Evolutionary conservation across 1,139 yeast species (phyloP), one percentile per base, ranked within the genome.

Genomic region (Diutina scorzettiae): DNA sequence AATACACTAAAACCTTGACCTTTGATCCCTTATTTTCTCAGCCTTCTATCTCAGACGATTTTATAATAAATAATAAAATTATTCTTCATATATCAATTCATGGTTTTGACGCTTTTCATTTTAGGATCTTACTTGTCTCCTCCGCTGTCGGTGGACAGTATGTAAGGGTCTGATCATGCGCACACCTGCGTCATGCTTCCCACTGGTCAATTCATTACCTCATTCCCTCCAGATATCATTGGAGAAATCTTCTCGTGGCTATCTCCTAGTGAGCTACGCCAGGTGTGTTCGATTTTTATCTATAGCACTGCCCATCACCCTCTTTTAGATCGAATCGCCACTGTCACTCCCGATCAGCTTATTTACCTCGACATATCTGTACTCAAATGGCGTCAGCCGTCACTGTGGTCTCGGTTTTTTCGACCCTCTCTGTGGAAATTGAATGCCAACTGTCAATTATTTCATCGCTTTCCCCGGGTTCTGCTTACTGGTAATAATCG

Each of bases 161-260:
- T n/a, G 36, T 6, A 32, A 24, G 11, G 11, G 27, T 24, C 11
- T 7, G 27, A 7, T 24, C 27, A 7, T 24, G 27, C 27, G 11
- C 11, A 24, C 11, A 11, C 27, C 27, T 24, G 27, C 27, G 11
- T 24, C 27, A 24, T 24, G 27, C 11, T n/a, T n/a, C n/a, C n/a
- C n/a, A n/a, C n/a, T 9, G 14, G 30, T 12, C 14, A 27, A 11
- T 12, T 27, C 12, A 5, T 27, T 14, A 27, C 30, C 5, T 27
- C 30, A 21, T 32, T 32, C n/a, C 37, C 37, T n/a, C 5, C 19
- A 5, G 37, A 32, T 32, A 32, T 32, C 37, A 12, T 32, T 12
- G 37, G 37, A 6, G 37, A 32, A 20, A 32, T 32, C 17, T n/a
- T 32, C 37, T 19, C 25, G 4, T 17, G 17, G 17, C 37, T 32